phyloP scores from a whole-genome alignment of 306 rosid genomes.

The Prunus padus region DNA sequence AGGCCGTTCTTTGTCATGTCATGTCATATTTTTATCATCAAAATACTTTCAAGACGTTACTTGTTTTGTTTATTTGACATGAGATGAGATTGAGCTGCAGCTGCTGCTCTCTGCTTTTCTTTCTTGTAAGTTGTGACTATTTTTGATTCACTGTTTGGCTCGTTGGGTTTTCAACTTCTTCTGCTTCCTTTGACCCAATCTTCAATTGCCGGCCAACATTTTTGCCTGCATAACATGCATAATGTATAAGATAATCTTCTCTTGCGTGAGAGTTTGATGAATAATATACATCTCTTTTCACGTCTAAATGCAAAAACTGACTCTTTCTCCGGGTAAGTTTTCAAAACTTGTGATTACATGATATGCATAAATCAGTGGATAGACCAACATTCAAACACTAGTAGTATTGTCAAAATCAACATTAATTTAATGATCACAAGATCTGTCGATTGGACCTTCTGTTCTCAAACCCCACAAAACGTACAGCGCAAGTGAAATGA shows the following conservation, averaged over 20 bases:
- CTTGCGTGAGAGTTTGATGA: too few relatives aligned
- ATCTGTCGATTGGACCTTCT: neutral
- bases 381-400: too few relatives aligned
- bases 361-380: too few relatives aligned
- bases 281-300: too few relatives aligned
- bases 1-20: conserved; percentile 8
- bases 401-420: neutral
- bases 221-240: neutral
- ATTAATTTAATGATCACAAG: neutral
- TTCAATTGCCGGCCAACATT: neutral
- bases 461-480: neutral
- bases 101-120: neutral
- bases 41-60: neutral
- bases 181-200: neutral
- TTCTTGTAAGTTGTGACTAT: neutral
- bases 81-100: conserved; percentile 6
- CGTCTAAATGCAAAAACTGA: accelerated
- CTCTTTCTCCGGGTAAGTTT: too few relatives aligned
- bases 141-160: neutral
- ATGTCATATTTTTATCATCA: conserved; percentile 5
- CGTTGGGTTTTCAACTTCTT: neutral
- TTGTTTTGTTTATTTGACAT: neutral
- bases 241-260: too few relatives aligned
- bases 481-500: neutral
- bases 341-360: too few relatives aligned